Base-by-base conservation (phyloP, 2,329 filamentous ascomycete genomes). In the Didymella lethalis region DNA sequence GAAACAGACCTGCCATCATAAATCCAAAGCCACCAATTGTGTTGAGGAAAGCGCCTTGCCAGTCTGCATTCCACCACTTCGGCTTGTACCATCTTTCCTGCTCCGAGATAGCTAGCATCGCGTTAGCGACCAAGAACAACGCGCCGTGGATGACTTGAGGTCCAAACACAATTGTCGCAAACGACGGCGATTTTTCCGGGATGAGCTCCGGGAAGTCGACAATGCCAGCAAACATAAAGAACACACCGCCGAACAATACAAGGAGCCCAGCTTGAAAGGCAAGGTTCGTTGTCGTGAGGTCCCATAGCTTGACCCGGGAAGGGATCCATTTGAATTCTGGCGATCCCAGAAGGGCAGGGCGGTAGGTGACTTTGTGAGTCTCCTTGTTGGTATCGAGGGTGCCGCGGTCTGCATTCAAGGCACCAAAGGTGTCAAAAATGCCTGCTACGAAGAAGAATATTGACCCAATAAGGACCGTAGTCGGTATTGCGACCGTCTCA, bases 161-260 rank as follows among this genome's bases (percentile, higher is more conserved):
- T 0, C 67, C 66, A 26, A 73, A 72, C 0, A 72, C 70, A 4
- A 74, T 49, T 5, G 58, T 44, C 0, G 41, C 50, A 11, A 66
- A 69, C 3, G 62, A 36, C 0, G 65, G 58, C 2, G 57, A 54
- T 11, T 66, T 48, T 26, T 69, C 64, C 0, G 61, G n/a, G 0
- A 74, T 59, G 1, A 74, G 14, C n/a, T 65, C 68, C 2, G 70
- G 71, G 16, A 68, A 71, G 31, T 68, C 69, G 16, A 68, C 65
- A n/a, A 74, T 63, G 3, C 68, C 71, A 2, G 68, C 68, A 40
- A 73, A 64, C 65, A 72, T 71, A 52, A 75, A 71, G 40, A 73
- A 65, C 2, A 75, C 54, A 18, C 71, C 70, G 8, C 72, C 67
- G 28, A 75, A 66, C 7, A 74, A 57, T 10, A 71, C 67, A 3